Evolutionary conservation across 352 stramenopile genomes (phyloP).

Genomic region (Phytophthora chlamydospora): DNA sequence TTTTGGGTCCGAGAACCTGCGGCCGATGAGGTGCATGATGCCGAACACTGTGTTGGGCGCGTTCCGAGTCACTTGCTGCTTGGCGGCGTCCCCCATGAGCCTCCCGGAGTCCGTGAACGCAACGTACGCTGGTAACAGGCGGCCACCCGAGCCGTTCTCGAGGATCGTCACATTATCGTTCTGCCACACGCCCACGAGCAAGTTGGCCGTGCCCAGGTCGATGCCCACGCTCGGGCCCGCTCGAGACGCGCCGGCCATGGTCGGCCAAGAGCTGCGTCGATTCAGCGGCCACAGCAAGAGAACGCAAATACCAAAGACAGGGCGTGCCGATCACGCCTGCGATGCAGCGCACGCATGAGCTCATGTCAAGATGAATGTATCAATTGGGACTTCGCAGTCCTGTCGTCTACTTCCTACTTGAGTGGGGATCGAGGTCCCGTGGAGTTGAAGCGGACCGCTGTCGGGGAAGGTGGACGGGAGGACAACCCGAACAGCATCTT

Average conservation of each 20-base stretch:
- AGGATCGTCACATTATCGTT: slow-evolving; percentile 5
- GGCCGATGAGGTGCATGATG: not conserved
- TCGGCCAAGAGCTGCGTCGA: not conserved
- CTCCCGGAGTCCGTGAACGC: slow-evolving; percentile 6
- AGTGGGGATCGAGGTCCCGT: slow-evolving; percentile 6
- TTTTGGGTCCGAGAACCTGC: slow-evolving; percentile 6
- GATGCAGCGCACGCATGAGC: too few species aligned
- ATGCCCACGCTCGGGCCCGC: not conserved
- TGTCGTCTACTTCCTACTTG: not conserved
- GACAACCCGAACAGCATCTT: slow-evolving; percentile 24
- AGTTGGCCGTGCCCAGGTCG: slow-evolving; percentile 7
- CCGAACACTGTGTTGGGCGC: slow-evolving; percentile 6
- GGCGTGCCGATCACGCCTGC: too few species aligned
- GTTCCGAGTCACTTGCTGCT: not conserved
- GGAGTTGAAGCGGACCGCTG: slow-evolving; percentile 21
- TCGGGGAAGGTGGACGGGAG: slow-evolving; percentile 13
- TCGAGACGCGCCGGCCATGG: not conserved
- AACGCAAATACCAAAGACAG: too few species aligned
- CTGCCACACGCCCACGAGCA: slow-evolving; percentile 8
- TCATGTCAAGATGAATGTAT: too few species aligned
- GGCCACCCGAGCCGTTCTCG: not conserved
- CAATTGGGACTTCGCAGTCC: too few species aligned
- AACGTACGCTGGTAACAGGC: not conserved
- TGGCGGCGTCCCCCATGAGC: not conserved
- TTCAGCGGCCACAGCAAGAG: not conserved